Evolutionary conservation across 1,284 basidiomycete genomes (phyloP).

Genomic region (Apiotrichum akiyoshidainum): DNA sequence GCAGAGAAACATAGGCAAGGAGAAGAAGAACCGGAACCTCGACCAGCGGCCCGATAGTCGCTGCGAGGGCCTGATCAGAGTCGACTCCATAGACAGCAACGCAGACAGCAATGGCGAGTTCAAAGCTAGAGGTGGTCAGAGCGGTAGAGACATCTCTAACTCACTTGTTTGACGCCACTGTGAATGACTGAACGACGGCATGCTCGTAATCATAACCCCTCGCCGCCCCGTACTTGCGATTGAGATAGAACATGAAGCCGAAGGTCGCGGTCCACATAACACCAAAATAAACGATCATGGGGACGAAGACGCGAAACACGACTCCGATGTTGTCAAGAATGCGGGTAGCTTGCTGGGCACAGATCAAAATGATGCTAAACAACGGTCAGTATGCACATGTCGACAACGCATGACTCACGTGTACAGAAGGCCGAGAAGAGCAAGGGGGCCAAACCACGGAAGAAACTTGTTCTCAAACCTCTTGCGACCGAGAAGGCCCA

Average conservation of each 20-base stretch:
- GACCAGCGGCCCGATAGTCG: constrained; percentile 69
- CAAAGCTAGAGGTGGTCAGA: constrained; percentile 36
- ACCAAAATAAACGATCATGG: constrained; percentile 71
- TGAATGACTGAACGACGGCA: constrained; percentile 63
- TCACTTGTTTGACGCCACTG: constrained; percentile 55
- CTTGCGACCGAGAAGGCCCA: constrained; percentile 54
- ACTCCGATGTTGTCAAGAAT: constrained; percentile 66
- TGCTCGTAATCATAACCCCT: constrained; percentile 58
- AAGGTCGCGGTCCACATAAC: constrained; percentile 73
- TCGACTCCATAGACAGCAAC: constrained; percentile 73
- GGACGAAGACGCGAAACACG: constrained; percentile 74
- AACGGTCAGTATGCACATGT: background rate
- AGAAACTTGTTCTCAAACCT: constrained; percentile 62
- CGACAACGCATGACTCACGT: constrained; percentile 20
- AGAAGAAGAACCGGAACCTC: constrained; percentile 72
- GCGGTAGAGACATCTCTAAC: constrained; percentile 19
- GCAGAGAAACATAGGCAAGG: constrained; percentile 67
- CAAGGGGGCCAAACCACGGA: constrained; percentile 65
- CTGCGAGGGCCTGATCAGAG: constrained; percentile 70
- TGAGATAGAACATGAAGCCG: constrained; percentile 57
- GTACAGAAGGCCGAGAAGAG: constrained; percentile 68
- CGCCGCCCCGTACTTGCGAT: constrained; percentile 26
- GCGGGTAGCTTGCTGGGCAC: constrained; percentile 64
- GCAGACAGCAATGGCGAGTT: constrained; percentile 78
- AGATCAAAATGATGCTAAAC: constrained; percentile 61